Conservation (phyloP, 164 flowering plant genomes). For the Cinnamomum chago region DNA sequence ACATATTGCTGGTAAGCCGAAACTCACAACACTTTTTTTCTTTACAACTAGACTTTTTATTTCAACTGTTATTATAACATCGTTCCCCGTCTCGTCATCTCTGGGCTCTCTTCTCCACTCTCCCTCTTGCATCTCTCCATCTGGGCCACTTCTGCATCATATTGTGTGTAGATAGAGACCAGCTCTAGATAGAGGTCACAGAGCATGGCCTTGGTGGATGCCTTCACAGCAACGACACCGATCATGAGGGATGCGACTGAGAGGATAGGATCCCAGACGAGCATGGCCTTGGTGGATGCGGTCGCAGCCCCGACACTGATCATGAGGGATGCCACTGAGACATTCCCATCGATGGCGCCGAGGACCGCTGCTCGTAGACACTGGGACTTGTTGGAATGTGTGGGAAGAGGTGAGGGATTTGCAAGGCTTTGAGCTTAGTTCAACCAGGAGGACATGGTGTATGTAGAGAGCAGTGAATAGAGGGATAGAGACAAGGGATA, state of each 20-base stretch:
- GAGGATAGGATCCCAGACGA: background rate
- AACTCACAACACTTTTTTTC: no score
- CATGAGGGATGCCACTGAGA: slow-evolving; percentile 20
- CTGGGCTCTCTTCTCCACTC: background rate
- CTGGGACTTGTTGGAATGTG: background rate
- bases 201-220: slow-evolving; percentile 15
- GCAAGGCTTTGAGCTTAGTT: background rate
- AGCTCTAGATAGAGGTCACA: slow-evolving; percentile 4
- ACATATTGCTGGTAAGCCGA: no score
- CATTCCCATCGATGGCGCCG: slow-evolving; percentile 19
- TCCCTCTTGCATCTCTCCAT: slow-evolving; percentile 14
- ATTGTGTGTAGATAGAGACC: slow-evolving; percentile 19
- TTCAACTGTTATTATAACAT: no score
- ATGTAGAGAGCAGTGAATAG: background rate
- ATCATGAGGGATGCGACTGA: slow-evolving; percentile 12
- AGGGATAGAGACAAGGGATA: background rate
- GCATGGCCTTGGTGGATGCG: slow-evolving; percentile 13
- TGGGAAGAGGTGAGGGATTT: background rate
- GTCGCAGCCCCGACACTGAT: slow-evolving; percentile 20
- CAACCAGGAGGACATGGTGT: background rate
- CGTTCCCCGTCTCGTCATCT: background rate
- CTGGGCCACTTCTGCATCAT: slow-evolving; percentile 20
- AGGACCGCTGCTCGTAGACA: slow-evolving; percentile 21
- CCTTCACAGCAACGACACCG: slow-evolving; percentile 18
- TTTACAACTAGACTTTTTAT: no score